Evolutionary conservation across 1,284 basidiomycete species (phyloP).

Genomic region (Erythrobasidium hasegawianum): DNA sequence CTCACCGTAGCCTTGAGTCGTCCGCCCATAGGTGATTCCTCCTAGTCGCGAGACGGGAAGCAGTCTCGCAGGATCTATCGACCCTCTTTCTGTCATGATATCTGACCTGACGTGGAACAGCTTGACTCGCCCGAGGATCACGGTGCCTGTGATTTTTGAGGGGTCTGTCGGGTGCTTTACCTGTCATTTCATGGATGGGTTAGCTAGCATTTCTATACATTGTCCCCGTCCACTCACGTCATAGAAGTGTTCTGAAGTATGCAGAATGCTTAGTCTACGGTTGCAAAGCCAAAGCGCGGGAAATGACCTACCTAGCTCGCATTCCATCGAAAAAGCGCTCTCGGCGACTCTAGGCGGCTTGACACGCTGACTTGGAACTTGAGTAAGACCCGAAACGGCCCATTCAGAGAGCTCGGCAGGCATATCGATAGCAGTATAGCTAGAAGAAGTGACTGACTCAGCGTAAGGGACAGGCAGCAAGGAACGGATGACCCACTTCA

Average conservation of each 20-base stretch:
- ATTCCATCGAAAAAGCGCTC: constrained; percentile 66
- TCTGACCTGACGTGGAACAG: constrained; percentile 60
- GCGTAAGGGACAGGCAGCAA: too few species aligned
- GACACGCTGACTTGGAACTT: constrained; percentile 59
- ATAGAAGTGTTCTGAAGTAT: too few species aligned
- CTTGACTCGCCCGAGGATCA: constrained; percentile 64
- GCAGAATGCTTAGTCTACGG: too few species aligned
- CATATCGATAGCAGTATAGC: constrained; percentile 60
- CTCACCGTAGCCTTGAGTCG: constrained; percentile 36
- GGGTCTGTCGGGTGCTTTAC: background rate
- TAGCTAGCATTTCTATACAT: too few species aligned
- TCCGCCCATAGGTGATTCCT: constrained; percentile 57
- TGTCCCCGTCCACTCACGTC: too few species aligned
- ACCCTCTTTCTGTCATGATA: constrained; percentile 48
- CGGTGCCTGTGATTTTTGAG: constrained; percentile 54
- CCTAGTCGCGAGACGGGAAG: constrained; percentile 63
- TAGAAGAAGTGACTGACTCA: too few species aligned
- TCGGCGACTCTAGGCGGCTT: constrained; percentile 67
- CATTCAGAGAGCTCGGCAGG: constrained; percentile 67
- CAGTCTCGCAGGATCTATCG: constrained; percentile 61
- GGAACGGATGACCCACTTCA: constrained; percentile 55
- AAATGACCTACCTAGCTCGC: constrained; percentile 44
- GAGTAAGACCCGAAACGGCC: constrained; percentile 66
- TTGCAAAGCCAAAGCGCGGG: too few species aligned
- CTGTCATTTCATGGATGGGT: too few species aligned